A percentile compares a stretch with the other conserved stretches of the same genome.
Conservation (phyloP, 1,139 yeast species). For the Ogataea hybrid region DNA sequence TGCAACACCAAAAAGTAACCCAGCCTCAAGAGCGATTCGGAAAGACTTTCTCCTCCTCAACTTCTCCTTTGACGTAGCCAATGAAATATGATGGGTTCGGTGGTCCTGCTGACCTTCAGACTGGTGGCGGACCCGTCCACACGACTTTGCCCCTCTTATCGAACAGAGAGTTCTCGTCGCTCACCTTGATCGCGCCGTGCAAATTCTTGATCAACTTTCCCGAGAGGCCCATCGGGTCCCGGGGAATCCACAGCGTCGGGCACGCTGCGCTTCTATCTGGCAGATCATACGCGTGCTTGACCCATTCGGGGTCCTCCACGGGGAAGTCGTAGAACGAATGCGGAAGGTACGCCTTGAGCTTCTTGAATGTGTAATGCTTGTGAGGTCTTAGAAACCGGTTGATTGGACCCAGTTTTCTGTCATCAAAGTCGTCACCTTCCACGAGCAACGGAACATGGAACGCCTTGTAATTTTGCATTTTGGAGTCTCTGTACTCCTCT, state of each 20-base stretch:
- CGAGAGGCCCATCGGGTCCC: slow-evolving; percentile 68
- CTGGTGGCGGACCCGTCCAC: slow-evolving; percentile 55
- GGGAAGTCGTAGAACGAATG: slow-evolving; percentile 39
- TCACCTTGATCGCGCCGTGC: slow-evolving; percentile 53
- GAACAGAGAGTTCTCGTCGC: slow-evolving; percentile 55
- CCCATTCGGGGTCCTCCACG: slow-evolving; percentile 36
- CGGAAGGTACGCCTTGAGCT: slow-evolving; percentile 33
- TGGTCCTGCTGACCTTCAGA: too few species aligned
- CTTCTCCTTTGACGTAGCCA: too few species aligned
- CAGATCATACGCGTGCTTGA: slow-evolving; percentile 59
- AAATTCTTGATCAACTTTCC: slow-evolving; percentile 58
- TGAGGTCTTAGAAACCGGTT: slow-evolving; percentile 33
- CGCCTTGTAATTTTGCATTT: neutral
- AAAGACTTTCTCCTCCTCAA: too few species aligned
- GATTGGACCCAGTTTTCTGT: slow-evolving; percentile 18
- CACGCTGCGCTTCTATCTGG: slow-evolving; percentile 61
- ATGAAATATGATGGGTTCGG: too few species aligned
- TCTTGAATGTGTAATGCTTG: slow-evolving; percentile 34
- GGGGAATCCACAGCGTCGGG: slow-evolving; percentile 70
- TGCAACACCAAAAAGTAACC: too few species aligned
- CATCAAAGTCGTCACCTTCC: slow-evolving; percentile 30
- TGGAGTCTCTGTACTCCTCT: slow-evolving; percentile 25
- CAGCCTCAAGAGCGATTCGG: too few species aligned
- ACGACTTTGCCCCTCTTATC: slow-evolving; percentile 53
- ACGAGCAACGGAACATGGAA: slow-evolving; percentile 29